Evolutionary conservation across 2,329 filamentous ascomycete species (phyloP), one percentile per base, ranked within the genome.

Genomic region (Fusarium tjaetaba): DNA sequence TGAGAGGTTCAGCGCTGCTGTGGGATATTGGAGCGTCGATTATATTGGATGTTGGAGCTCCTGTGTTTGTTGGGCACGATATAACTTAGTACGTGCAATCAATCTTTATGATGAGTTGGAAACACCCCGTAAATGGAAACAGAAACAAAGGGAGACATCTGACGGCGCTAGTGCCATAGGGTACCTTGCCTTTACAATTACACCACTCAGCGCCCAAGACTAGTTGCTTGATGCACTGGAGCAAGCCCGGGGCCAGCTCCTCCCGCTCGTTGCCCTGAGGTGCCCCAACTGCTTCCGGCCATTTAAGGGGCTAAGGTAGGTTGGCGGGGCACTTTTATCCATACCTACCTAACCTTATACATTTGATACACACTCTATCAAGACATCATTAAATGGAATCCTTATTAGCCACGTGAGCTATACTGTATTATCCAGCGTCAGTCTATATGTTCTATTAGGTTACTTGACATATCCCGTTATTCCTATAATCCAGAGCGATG

Each of bases 191-290:
- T 53, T 22, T 22, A 22, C 41, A 49, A 43, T 39, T 70, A 65
- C 68, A 72, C 60, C 70, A 72, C 70, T 73, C 60, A 72, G 60
- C 66, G 56, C 48, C 48, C 70, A 66, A 48, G 52, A 52, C 70
- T 43, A 55, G n/a, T 52, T 52, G n/a, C 45, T 60, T 38, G 42
- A 46, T 59, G 55, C 49, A 48, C 61, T 61, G 46, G 61, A 73
- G 60, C 60, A 73, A 67, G 28, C 28, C 28, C 28, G 53, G 65
- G 39, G 53, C 48, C 39, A 65, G 65, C 32, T 48, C 60, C 51
- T 67, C 66, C 70, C 66, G 53, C 45, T 65, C 46, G n/a, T 67
- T 61, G 34, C 55, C 60, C 56, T 52, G 38, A 49, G 24, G 30
- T 48, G 16, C 53, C 38, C 30, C 55, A 58, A 46, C n/a, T 30